Percentiles rank a stretch among this genome's conserved stretches.
phyloP scores from a whole-genome alignment of 257 asterid genomes.

The Oldenlandia corymbosa region DNA sequence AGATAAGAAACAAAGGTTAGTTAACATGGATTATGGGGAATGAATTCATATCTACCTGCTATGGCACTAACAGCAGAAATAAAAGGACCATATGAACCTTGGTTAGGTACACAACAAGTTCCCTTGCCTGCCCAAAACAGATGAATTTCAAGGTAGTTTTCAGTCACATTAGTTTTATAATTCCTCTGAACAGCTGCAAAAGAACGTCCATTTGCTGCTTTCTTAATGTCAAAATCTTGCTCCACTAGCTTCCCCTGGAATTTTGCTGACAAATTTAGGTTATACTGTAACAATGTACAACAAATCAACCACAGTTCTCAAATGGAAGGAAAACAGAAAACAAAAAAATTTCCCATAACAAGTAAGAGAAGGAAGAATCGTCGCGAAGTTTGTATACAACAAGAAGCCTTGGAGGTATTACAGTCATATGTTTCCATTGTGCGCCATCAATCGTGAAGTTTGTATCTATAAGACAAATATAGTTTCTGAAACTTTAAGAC shows the following conservation, averaged over 20 bases:
- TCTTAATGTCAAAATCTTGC: slow-evolving; percentile 61
- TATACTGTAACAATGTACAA: background rate
- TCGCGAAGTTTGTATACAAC: no score
- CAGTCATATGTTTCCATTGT: no score
- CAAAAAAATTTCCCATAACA: background rate
- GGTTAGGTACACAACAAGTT: slow-evolving; percentile 74
- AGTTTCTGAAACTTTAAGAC: background rate
- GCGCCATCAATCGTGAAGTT: no score
- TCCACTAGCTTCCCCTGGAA: slow-evolving; percentile 47
- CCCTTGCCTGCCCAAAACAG: slow-evolving; percentile 93
- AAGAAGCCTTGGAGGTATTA: no score
- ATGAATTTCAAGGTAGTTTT: slow-evolving; percentile 70
- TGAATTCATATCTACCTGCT: slow-evolving; percentile 40
- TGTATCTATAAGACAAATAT: no score
- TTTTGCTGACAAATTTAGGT: no score
- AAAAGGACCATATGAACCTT: slow-evolving; percentile 62
- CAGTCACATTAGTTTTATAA: slow-evolving; percentile 41
- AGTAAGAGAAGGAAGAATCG: no score
- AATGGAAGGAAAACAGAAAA: background rate
- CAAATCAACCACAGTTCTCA: background rate
- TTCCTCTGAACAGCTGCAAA: slow-evolving; percentile 37
- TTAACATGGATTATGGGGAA: background rate
- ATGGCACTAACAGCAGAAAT: slow-evolving; percentile 74
- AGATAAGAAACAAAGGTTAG: background rate
- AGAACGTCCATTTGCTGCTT: slow-evolving; percentile 47